Evolutionary conservation across 23 red algal genomes (phyloP).

Genomic region (Gracilaria domingensis): DNA sequence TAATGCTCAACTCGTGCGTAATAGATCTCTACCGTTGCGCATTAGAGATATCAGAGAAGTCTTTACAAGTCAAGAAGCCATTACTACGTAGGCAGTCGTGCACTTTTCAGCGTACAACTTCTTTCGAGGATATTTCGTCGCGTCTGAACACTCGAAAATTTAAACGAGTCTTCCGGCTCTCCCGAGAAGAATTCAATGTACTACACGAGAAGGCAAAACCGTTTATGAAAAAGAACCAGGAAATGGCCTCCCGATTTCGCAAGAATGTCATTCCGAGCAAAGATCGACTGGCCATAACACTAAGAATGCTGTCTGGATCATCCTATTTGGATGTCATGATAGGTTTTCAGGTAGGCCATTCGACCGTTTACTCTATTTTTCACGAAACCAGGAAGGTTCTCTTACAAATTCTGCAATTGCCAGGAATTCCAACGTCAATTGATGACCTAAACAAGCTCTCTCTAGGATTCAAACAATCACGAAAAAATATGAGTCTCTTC

Average conservation of each 20-base stretch:
- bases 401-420: not conserved
- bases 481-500: not conserved
- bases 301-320: conserved; percentile 4
- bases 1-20: not conserved
- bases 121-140: not conserved
- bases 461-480: not conserved
- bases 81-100: not conserved
- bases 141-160: not conserved
- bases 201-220: not conserved
- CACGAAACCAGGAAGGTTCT: conserved; percentile 12
- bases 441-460: not conserved
- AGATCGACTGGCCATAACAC: not conserved
- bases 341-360: not conserved
- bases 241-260: not conserved
- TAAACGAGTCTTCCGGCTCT: not conserved
- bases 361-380: not conserved
- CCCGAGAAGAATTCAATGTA: not conserved
- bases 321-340: conserved; percentile 13
- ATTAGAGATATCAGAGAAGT: not conserved
- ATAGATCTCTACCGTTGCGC: not conserved
- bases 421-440: not conserved
- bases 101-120: not conserved
- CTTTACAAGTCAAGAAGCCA: not conserved
- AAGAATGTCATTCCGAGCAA: not conserved
- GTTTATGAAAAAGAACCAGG: not conserved